Conservation (phyloP, 1,139 yeast genomes). For the Sugiyamaella grinbergsii region DNA sequence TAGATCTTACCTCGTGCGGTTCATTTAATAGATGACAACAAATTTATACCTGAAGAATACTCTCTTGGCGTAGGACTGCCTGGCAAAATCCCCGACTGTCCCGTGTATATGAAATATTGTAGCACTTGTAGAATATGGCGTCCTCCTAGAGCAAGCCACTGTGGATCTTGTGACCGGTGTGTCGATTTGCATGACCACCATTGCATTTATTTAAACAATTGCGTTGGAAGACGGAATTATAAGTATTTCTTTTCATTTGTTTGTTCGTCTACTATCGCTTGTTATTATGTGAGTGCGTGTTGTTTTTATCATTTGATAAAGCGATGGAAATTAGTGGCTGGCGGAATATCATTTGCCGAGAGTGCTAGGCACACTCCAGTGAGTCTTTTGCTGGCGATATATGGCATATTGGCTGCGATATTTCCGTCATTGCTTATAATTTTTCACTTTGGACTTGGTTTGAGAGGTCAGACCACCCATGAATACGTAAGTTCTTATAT, state of each 20-base stretch:
- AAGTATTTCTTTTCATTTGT: slow-evolving; percentile 44
- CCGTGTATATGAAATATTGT: slow-evolving; percentile 57
- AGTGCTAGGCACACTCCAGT: slow-evolving; percentile 44
- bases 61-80: slow-evolving; percentile 61
- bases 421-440: slow-evolving; percentile 59
- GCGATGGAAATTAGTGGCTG: slow-evolving; percentile 50
- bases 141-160: slow-evolving; percentile 72
- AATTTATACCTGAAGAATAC: slow-evolving; percentile 63
- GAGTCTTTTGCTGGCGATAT: slow-evolving; percentile 53
- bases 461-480: slow-evolving; percentile 63
- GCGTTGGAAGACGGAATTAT: slow-evolving; percentile 74
- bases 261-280: slow-evolving; percentile 45
- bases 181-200: slow-evolving; percentile 68
- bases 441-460: slow-evolving; percentile 57
- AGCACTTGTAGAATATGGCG: slow-evolving; percentile 65
- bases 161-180: slow-evolving; percentile 68
- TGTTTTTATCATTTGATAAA: slow-evolving; percentile 47
- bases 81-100: slow-evolving; percentile 37
- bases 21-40: slow-evolving; percentile 53
- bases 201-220: slow-evolving; percentile 77
- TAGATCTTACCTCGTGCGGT: slow-evolving; percentile 61
- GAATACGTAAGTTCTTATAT: slow-evolving; percentile 31
- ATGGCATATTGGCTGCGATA: slow-evolving; percentile 47
- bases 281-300: slow-evolving; percentile 33
- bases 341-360: slow-evolving; percentile 36